Evolutionary conservation across 768 basidiomycete genomes (phyloP), one percentile per base, ranked within the genome.

Genomic region (Lactarius hengduanensis): DNA sequence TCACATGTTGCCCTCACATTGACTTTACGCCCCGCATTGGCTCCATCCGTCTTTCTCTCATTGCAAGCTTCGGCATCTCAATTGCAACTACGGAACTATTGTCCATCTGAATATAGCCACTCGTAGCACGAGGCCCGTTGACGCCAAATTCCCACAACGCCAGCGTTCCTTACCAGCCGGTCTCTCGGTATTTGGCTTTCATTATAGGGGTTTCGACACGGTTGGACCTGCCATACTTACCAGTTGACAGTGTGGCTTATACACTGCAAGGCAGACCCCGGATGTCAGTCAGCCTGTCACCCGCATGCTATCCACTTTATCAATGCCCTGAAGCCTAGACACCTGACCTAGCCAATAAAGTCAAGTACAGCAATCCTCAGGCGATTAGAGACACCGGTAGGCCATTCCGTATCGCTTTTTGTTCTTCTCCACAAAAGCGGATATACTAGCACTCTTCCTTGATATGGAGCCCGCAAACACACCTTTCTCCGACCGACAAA

Each of bases 1-100:
- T 66, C 65, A 59, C n/a, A 36, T 50, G 47, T 40, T 20, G 61
- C n/a, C 55, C 57, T 38, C 61, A 38, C 34, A 50, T 58, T 43
- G 34, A 32, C 61, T n/a, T 66, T 58, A 43, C 22, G 5, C n/a
- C 57, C 65, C 65, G 61, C 65, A 36, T 62, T 66, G 32, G 1
- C 50, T 43, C 64, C 64, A 56, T 61, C 56, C n/a, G 55, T 56
- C 30, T 28, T 20, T 57, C 36, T 57, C 38, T 53, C 32, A 28
- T 43, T 26, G 26, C 47, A 13, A 54, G 47, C 61, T 32, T 54
- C 41, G 38, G 65, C 18, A 32, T 38, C 43, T 61, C 45, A n/a
- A 34, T 34, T 4, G 9, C 61, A 59, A 59, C 41, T 16, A 53
- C 43, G 18, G 57, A 56, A 53, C 56, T 47, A 59, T 43, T 18